A percentile compares a stretch with the other conserved stretches of the same genome.
These are phyloP conservation scores for Phytophthora melonis DNA, from an alignment of 352 stramenopile genomes.

Conservation along the genomic window DNA sequence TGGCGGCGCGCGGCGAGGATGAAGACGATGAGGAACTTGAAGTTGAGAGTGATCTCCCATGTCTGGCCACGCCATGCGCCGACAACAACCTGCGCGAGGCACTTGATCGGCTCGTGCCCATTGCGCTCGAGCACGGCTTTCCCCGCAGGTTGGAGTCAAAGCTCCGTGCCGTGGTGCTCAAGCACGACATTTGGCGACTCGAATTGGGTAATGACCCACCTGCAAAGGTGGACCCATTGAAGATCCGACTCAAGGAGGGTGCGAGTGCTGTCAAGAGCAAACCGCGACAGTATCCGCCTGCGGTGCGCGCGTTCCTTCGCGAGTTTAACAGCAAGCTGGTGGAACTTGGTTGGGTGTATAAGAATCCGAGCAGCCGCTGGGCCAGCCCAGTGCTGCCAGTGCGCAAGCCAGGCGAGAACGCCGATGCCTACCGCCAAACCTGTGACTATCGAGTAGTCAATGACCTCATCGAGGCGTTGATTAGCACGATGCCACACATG, in stretches of 20 bases:
- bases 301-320: not conserved
- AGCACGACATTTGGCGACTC: slow-evolving; percentile 7
- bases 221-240: slow-evolving; percentile 4
- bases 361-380: slow-evolving; percentile 8
- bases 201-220: slow-evolving; percentile 9
- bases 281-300: slow-evolving; percentile 1
- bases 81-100: not conserved
- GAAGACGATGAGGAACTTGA: slow-evolving; percentile 2
- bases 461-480: slow-evolving; percentile 1
- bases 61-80: not conserved
- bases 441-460: slow-evolving; percentile 1
- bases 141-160: not conserved
- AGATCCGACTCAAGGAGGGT: slow-evolving; percentile 1
- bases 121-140: not conserved
- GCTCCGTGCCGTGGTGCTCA: not conserved
- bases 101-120: not conserved
- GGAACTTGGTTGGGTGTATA: slow-evolving; percentile 13
- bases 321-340: slow-evolving; percentile 12
- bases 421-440: not conserved
- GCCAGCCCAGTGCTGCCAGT: slow-evolving; percentile 6
- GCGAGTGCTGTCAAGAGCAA: slow-evolving; percentile 10
- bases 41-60: not conserved
- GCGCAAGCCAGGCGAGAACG: not conserved
- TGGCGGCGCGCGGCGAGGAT: not conserved
- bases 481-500: slow-evolving; percentile 2